phyloP scores from a whole-genome alignment of 768 basidiomycete species.

The Amanita inopinata region DNA sequence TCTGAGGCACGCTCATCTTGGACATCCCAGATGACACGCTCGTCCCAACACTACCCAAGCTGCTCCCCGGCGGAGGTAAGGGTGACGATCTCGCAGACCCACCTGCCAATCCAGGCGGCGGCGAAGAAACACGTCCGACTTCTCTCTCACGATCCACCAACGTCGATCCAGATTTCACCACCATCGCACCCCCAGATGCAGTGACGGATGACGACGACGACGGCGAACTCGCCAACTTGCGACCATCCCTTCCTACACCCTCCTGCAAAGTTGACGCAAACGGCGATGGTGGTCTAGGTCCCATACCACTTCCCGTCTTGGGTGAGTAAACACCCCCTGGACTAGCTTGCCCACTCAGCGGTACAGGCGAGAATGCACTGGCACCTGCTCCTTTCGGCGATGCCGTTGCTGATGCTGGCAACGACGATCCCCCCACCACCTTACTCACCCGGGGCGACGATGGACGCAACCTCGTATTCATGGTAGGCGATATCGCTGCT shows the following conservation, averaged over 20 bases:
- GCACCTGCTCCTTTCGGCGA: constrained; percentile 7
- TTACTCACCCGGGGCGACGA: constrained; percentile 1
- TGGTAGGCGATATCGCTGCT: not conserved
- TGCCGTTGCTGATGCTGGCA: constrained; percentile 3
- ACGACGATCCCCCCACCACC: not conserved
- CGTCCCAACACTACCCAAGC: constrained; percentile 4
- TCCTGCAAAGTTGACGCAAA: not conserved
- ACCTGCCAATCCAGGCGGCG: constrained; percentile 2
- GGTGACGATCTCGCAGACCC: not conserved
- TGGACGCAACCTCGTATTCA: constrained; percentile 1
- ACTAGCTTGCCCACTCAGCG: not conserved
- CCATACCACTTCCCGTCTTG: not conserved
- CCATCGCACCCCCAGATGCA: not conserved
- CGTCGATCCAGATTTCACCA: not conserved
- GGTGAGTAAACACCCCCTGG: constrained; percentile 6
- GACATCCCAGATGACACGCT: constrained; percentile 16
- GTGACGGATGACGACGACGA: constrained; percentile 1
- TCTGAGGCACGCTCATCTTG: constrained; percentile 35
- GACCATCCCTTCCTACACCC: constrained; percentile 4
- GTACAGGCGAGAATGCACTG: not conserved
- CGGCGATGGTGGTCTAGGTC: not conserved
- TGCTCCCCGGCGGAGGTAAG: constrained; percentile 2
- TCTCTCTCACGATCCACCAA: constrained; percentile 14
- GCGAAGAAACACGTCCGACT: constrained; percentile 13
- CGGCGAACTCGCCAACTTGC: not conserved